Percentiles rank a stretch among this genome's conserved stretches.
These are phyloP conservation scores for Blumeria hordei DNA, from an alignment of 2,329 filamentous ascomycete species.

Conservation along the genomic window DNA sequence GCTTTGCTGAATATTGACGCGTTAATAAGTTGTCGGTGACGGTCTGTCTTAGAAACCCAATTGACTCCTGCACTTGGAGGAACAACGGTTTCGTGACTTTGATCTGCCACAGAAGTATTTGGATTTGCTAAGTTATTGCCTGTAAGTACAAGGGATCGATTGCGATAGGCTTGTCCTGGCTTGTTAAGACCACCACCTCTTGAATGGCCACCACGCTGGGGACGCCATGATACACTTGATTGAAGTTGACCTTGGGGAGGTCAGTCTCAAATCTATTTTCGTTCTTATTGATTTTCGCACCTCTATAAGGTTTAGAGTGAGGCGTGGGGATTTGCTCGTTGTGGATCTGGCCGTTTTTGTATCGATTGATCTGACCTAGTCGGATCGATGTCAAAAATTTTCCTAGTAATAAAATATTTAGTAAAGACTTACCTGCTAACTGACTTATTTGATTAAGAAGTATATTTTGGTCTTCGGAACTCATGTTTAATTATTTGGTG, in stretches of 20 bases:
- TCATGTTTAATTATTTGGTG: conserved; percentile 12
- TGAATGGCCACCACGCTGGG: conserved; percentile 8
- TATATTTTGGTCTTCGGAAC: conserved; percentile 27
- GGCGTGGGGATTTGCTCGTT: conserved; percentile 8
- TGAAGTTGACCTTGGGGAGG: conserved; percentile 8
- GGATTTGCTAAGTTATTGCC: conserved; percentile 7
- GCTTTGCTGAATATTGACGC: conserved; percentile 55
- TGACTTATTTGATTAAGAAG: conserved; percentile 30
- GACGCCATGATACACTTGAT: conserved; percentile 10
- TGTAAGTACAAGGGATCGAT: conserved; percentile 43
- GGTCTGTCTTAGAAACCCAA: conserved; percentile 52
- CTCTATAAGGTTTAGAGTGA: conserved; percentile 5
- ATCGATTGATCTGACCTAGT: conserved; percentile 54
- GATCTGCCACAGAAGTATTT: not conserved
- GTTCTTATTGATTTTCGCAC: conserved; percentile 5
- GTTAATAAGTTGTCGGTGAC: conserved; percentile 66
- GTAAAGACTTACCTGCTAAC: conserved; percentile 24
- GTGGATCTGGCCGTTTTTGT: conserved; percentile 37
- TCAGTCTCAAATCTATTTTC: conserved; percentile 5
- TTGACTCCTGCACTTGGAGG: conserved; percentile 14
- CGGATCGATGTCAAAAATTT: conserved; percentile 17
- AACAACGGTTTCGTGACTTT: conserved; percentile 7
- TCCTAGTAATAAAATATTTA: conserved; percentile 14
- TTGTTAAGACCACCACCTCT: conserved; percentile 16
- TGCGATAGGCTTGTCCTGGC: conserved; percentile 21